Evolutionary conservation across 768 basidiomycete genomes (phyloP), one percentile per base, ranked within the genome.

Genomic region (button mushroom (Agaricus bisporus)): DNA sequence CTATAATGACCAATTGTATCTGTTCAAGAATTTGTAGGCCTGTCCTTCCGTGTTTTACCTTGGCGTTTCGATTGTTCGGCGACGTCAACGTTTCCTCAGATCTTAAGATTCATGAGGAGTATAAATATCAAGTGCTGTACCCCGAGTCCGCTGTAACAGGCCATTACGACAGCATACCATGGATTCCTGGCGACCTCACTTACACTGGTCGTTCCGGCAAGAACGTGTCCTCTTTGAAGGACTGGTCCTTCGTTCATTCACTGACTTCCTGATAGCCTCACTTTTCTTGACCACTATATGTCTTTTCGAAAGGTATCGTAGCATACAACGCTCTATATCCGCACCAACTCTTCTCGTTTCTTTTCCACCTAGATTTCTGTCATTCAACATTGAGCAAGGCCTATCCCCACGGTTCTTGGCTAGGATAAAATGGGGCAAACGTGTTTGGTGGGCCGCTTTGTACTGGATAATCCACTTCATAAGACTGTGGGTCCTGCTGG

Each of bases 381-480:
- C 82, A 1, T 75, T 75, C 25, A 65, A 75, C 9, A 68, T 76
- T 42, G 75, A 77, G 45, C 76, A 70, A 54, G 70, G 73, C n/a
- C 73, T 80, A 74, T 61, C 58, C 9, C 82, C 82, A n/a, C 65
- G 54, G 9, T 60, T 61, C 36, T 61, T 72, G 11, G 67, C 68
- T 32, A 67, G 68, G 37, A 76, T 80, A 20, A 73, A 77, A 26
- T 59, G 76, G 53, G 68, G 66, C 37, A 68, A 66, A 20, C 79
- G 81, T 15, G 56, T 77, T 4, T 86, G 83, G 83, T 72, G 76
- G 49, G 66, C 82, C 5, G 60, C 61, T 11, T 50, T 86, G 38
- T 86, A 85, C 63, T 80, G 79, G 68, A 45, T 77, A 14, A 75
- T 76, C n/a, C 82, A 79, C 0, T 69, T 80, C 46, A 64, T 83